Percentiles rank a stretch among this genome's conserved stretches.
phyloP scores from a whole-genome alignment of 2,329 filamentous ascomycete genomes.

The Penicillium freii region DNA sequence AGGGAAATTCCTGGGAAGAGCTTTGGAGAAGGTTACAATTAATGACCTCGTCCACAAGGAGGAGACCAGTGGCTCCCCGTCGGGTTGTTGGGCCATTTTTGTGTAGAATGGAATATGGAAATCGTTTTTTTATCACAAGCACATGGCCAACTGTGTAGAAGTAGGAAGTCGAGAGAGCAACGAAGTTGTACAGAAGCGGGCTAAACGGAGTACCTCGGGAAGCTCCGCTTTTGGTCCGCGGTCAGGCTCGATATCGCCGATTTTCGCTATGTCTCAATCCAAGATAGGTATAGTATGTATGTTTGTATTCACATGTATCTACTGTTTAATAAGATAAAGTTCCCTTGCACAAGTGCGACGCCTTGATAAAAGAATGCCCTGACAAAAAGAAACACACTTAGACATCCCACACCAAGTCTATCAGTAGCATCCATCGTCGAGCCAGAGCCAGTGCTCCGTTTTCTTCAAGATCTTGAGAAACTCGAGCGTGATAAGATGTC shows the following conservation, averaged over 20 bases:
- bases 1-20: not conserved
- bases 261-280: constrained; percentile 8
- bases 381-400: not conserved
- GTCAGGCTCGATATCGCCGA: constrained; percentile 26
- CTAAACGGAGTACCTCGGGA: not conserved
- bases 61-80: constrained; percentile 37
- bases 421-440: not conserved
- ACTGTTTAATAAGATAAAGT: not conserved
- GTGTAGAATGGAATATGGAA: not conserved
- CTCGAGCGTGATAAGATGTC: not conserved
- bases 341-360: not conserved
- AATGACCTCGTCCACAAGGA: constrained; percentile 47
- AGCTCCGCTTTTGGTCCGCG: constrained; percentile 28
- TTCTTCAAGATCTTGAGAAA: not conserved
- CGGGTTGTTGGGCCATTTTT: constrained; percentile 30
- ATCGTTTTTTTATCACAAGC: constrained; percentile 9
- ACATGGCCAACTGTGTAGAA: constrained; percentile 11
- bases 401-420: not conserved
- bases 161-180: not conserved
- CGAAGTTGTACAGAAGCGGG: not conserved
- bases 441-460: not conserved
- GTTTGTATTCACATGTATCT: not conserved
- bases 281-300: not conserved
- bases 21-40: constrained; percentile 26
- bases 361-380: not conserved